Percentiles rank a stretch among this genome's conserved stretches.
Conservation (phyloP, 1,284 basidiomycete species). For the Pseudozyma sp. region DNA sequence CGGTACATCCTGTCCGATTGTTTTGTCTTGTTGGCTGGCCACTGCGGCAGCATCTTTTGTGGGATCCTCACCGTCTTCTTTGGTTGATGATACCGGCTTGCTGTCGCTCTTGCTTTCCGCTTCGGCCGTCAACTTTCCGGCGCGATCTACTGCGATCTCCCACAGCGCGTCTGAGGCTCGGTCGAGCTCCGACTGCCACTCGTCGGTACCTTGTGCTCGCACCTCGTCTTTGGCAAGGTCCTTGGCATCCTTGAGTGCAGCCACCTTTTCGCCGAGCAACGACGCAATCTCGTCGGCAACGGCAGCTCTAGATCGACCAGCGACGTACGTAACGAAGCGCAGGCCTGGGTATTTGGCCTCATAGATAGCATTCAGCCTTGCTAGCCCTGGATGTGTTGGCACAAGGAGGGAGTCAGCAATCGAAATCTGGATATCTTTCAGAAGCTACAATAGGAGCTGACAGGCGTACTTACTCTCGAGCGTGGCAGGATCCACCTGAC, state of each 20-base stretch:
- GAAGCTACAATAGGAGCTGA: not conserved
- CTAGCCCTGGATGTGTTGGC: slow-evolving; percentile 28
- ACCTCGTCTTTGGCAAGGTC: slow-evolving; percentile 39
- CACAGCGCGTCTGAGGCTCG: slow-evolving; percentile 62
- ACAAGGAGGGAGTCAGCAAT: not conserved
- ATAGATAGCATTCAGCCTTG: slow-evolving; percentile 60
- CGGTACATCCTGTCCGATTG: slow-evolving; percentile 57
- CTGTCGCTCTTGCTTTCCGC: slow-evolving; percentile 7
- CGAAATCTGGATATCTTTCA: not conserved
- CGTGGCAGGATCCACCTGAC: slow-evolving; percentile 50
- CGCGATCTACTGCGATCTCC: slow-evolving; percentile 63
- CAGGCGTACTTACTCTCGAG: slow-evolving; percentile 38
- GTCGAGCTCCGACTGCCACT: slow-evolving; percentile 61
- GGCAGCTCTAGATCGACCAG: slow-evolving; percentile 72
- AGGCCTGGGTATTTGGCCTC: slow-evolving; percentile 62
- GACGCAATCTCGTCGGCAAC: slow-evolving; percentile 52
- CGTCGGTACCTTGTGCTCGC: slow-evolving; percentile 17
- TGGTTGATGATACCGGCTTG: slow-evolving; percentile 1
- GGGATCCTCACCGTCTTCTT: slow-evolving; percentile 38
- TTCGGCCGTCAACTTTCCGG: slow-evolving; percentile 47
- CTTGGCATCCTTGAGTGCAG: slow-evolving; percentile 25
- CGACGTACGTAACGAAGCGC: slow-evolving; percentile 65
- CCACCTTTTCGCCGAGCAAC: slow-evolving; percentile 43
- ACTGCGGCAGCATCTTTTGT: slow-evolving; percentile 1
- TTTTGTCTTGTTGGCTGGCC: slow-evolving; percentile 6